Conservation (phyloP, 2,329 filamentous ascomycete genomes). For the Cryphonectria japonica region DNA sequence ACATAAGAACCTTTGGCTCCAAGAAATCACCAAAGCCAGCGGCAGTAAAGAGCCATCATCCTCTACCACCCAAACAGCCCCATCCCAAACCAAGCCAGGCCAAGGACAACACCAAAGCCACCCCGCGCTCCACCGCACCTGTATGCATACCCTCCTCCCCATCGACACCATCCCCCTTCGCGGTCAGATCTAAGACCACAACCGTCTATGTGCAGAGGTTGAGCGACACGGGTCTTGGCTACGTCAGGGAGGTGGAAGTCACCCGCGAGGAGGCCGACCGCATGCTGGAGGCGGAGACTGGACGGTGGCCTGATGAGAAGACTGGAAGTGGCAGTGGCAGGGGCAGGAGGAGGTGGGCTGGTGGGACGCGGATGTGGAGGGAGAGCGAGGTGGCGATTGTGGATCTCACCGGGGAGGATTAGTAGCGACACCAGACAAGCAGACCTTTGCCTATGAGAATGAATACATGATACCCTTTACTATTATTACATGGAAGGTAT, state of each 20-base stretch:
- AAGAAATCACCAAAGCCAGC: constrained; percentile 35
- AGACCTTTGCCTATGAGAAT: neutral
- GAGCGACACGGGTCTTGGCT: constrained; percentile 34
- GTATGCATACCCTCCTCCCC: constrained; percentile 1
- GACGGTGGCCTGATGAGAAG: neutral
- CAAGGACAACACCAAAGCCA: neutral
- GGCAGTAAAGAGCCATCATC: no score
- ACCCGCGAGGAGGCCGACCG: constrained; percentile 33
- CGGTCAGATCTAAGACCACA: constrained; percentile 21
- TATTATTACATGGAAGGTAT: neutral
- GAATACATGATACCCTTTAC: neutral
- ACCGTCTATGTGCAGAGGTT: constrained; percentile 35
- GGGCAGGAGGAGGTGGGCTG: neutral
- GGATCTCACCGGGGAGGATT: constrained; percentile 35
- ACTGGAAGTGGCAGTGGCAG: neutral
- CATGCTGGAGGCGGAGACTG: constrained; percentile 21
- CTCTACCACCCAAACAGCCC: neutral
- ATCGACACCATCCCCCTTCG: neutral
- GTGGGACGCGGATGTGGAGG: constrained; percentile 28
- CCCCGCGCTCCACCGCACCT: neutral
- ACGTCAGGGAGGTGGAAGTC: constrained; percentile 35
- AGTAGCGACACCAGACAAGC: neutral
- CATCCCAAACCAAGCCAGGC: neutral
- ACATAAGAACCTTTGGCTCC: constrained; percentile 46
- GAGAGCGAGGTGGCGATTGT: constrained; percentile 33